Evolutionary conservation across 2,329 filamentous ascomycete genomes (phyloP), one percentile per base, ranked within the genome.

Genomic region (Colletotrichum destructivum): DNA sequence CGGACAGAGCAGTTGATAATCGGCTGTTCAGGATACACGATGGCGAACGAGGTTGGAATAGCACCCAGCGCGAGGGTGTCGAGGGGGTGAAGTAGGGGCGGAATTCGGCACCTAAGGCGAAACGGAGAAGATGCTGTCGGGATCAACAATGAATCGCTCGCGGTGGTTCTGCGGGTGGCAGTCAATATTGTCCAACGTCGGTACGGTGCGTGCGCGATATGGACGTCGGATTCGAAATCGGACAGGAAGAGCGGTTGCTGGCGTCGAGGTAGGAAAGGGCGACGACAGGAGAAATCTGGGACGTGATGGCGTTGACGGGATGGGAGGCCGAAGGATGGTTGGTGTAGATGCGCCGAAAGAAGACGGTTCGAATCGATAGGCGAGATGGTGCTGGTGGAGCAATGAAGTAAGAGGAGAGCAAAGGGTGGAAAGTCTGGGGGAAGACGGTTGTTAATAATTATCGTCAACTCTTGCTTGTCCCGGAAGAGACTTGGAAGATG

Each of bases 1-100:
- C 83, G 80, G 74, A 65, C 80, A 80, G 80, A 83, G 82, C 80
- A 78, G 76, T 47, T 59, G 61, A 57, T 54, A 63, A 60, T 61
- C 68, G 70, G 62, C 38, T 47, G 69, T 69, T 74, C 75, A 75
- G 72, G 66, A 66, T 60, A 69, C 74, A 75, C 76, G 61, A 74
- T 75, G 72, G 73, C 51, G 71, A 71, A 62, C 40, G 66, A 63
- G 55, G 72, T 76, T 75, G 76, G 75, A 75, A 73, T 52, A 63
- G 65, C 38, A 64, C 68, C 47, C 52, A 61, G 7, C 21, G 42
- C 56, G 56, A 51, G 60, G 52, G 38, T 40, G n/a, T 64, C 23
- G 49, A 26, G 12, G 21, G 3, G 40, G 21, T 46, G 46, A 21
- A n/a, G 61, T 61, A 68, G 51, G 62, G 35, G 52, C 52, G 40